phyloP scores from a whole-genome alignment of 2,329 filamentous ascomycete genomes.

The Talaromyces rugulosus region DNA sequence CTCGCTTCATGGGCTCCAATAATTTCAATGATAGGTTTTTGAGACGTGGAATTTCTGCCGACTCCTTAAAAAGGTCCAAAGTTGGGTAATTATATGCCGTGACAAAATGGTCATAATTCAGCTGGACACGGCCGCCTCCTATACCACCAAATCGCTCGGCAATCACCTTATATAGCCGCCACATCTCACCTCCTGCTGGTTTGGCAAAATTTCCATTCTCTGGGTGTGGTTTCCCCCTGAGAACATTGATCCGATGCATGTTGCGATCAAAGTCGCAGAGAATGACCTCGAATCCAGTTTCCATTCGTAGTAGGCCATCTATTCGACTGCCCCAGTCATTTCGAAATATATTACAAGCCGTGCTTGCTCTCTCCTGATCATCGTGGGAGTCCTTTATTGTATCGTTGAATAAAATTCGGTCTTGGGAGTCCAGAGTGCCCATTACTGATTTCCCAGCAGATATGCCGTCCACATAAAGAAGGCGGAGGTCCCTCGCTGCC shows the following conservation, averaged over 20 bases:
- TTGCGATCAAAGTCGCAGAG: slow-evolving; percentile 44
- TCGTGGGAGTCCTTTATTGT: slow-evolving; percentile 16
- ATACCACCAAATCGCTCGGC: slow-evolving; percentile 28
- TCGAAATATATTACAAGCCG: slow-evolving; percentile 53
- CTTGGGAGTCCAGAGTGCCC: slow-evolving; percentile 66
- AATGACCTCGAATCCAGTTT: slow-evolving; percentile 1
- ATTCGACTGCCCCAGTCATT: slow-evolving; percentile 42
- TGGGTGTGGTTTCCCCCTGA: slow-evolving; percentile 2
- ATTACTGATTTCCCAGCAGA: slow-evolving; percentile 61
- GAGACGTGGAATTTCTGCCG: slow-evolving; percentile 36
- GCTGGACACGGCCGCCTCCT: slow-evolving; percentile 33
- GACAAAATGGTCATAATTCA: slow-evolving; percentile 49
- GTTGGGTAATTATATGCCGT: slow-evolving; percentile 42
- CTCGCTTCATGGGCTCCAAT: slow-evolving; percentile 36
- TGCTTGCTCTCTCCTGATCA: slow-evolving; percentile 52
- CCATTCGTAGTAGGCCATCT: slow-evolving; percentile 4
- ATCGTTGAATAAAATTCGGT: slow-evolving; percentile 53
- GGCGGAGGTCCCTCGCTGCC: slow-evolving; percentile 52
- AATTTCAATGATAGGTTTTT: slow-evolving; percentile 25
- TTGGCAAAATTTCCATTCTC: neutral
- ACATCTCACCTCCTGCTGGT: neutral
- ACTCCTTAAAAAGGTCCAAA: slow-evolving; percentile 38
- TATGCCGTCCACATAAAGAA: slow-evolving; percentile 69
- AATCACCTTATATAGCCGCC: slow-evolving; percentile 22
- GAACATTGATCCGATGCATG: slow-evolving; percentile 17